Evolutionary conservation across 179 eudicot genomes (phyloP).

Genomic region (Beta corolliflora): DNA sequence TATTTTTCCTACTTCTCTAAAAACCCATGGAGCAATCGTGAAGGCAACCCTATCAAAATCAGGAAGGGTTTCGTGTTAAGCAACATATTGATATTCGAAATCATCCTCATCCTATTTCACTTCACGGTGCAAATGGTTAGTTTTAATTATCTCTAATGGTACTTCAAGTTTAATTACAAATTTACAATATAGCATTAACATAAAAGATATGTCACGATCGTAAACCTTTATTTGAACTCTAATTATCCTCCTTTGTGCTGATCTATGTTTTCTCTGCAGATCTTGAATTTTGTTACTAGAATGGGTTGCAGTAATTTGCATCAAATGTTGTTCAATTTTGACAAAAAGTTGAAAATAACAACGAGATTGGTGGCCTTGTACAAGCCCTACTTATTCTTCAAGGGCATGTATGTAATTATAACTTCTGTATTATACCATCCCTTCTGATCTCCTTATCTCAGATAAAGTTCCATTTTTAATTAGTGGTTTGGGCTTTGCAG

Average conservation of each 20-base stretch:
- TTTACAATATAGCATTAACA: background rate
- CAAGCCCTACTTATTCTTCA: constrained; percentile 27
- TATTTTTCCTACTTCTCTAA: constrained; percentile 12
- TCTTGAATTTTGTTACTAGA: background rate
- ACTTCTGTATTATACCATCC: background rate
- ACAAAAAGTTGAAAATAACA: constrained; percentile 19
- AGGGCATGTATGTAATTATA: constrained; percentile 21
- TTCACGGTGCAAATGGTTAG: background rate
- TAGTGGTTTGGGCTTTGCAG: background rate
- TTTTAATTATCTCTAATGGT: background rate
- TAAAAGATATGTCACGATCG: background rate
- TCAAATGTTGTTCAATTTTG: background rate
- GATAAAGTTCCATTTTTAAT: background rate
- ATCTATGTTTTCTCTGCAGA: background rate
- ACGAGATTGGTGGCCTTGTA: constrained; percentile 20
- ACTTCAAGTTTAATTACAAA: background rate
- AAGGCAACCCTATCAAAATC: constrained; percentile 3
- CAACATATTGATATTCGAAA: constrained; percentile 13
- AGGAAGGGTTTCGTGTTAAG: constrained; percentile 5
- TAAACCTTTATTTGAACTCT: background rate
- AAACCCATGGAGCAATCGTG: constrained; percentile 19
- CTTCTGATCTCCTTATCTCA: too few relatives aligned
- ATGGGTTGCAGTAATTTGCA: constrained; percentile 19
- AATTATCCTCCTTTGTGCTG: too few relatives aligned
- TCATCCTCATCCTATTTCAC: constrained; percentile 14